phyloP scores from a whole-genome alignment of 768 basidiomycete genomes.

The Suillus tomentosus region DNA sequence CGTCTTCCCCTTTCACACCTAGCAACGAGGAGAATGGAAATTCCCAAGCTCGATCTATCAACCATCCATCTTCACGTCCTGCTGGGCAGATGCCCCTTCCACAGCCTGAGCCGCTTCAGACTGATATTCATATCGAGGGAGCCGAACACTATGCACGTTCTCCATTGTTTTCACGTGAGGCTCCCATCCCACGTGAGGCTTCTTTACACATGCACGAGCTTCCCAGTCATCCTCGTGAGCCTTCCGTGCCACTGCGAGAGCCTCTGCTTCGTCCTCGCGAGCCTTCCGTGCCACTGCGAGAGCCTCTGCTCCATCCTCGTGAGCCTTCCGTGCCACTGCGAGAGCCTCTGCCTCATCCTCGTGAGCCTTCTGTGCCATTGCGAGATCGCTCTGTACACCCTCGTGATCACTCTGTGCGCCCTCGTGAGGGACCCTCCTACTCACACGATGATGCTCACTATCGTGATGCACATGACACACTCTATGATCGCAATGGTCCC shows the following conservation, averaged over 20 bases:
- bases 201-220: not conserved
- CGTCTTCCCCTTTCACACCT: not conserved
- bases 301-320: too few relatives aligned
- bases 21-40: not conserved
- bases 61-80: not conserved
- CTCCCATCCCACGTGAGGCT: not conserved
- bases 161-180: not conserved
- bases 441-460: not conserved
- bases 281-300: too few relatives aligned
- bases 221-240: not conserved
- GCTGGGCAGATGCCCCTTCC: not conserved
- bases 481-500: not conserved
- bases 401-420: not conserved
- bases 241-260: too few relatives aligned
- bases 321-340: too few relatives aligned
- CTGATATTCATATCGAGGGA: not conserved
- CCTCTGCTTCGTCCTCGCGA: too few relatives aligned
- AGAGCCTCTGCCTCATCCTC: too few relatives aligned
- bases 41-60: not conserved
- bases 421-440: not conserved
- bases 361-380: too few relatives aligned
- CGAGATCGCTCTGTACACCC: not conserved
- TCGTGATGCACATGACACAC: not conserved
- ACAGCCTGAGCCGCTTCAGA: not conserved
- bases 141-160: not conserved